Percentiles rank a stretch among this genome's conserved stretches.
These are phyloP conservation scores for Blepharisma japonicum DNA, from an alignment of 73 alveolate species.

Conservation along the genomic window DNA sequence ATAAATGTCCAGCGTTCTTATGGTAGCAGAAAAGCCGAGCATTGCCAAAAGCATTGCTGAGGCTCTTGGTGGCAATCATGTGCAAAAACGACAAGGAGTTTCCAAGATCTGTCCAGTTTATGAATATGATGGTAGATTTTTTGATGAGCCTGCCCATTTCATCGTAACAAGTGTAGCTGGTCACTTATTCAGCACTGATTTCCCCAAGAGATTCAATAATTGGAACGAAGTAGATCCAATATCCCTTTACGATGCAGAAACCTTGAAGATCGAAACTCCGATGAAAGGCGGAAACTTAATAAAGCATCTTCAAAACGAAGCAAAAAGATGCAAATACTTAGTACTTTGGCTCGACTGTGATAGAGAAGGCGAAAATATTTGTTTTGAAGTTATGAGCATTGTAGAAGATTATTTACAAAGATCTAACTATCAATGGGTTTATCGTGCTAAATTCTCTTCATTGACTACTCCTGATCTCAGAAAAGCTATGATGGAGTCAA, in stretches of 20 bases:
- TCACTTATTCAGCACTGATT: slow-evolving; percentile 96
- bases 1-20: slow-evolving; percentile 69
- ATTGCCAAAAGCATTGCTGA: slow-evolving; percentile 95
- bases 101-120: slow-evolving; percentile 52
- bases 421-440: slow-evolving; percentile 47
- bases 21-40: slow-evolving; percentile 99
- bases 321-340: slow-evolving; percentile 76
- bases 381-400: slow-evolving; percentile 94
- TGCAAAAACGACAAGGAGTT: slow-evolving; percentile 19
- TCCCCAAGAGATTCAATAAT: slow-evolving; percentile 89
- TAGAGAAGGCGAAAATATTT: slow-evolving; percentile 99
- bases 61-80: slow-evolving; percentile 53
- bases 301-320: slow-evolving; percentile 60
- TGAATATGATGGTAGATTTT: slow-evolving; percentile 20
- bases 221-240: slow-evolving; percentile 93
- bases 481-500: slow-evolving; percentile 68
- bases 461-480: slow-evolving; percentile 80
- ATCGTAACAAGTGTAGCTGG: slow-evolving; percentile 55
- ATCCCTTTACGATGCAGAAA: slow-evolving; percentile 91
- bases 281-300: slow-evolving; percentile 40
- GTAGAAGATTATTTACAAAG: slow-evolving; percentile 53
- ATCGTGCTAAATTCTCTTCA: slow-evolving; percentile 93
- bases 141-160: slow-evolving; percentile 23
- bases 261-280: slow-evolving; percentile 84
- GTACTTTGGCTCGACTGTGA: slow-evolving; percentile 99